These are phyloP conservation scores for Ceratocystis harringtonii DNA, from an alignment of 2,329 filamentous ascomycete genomes.

Conservation along the genomic window DNA sequence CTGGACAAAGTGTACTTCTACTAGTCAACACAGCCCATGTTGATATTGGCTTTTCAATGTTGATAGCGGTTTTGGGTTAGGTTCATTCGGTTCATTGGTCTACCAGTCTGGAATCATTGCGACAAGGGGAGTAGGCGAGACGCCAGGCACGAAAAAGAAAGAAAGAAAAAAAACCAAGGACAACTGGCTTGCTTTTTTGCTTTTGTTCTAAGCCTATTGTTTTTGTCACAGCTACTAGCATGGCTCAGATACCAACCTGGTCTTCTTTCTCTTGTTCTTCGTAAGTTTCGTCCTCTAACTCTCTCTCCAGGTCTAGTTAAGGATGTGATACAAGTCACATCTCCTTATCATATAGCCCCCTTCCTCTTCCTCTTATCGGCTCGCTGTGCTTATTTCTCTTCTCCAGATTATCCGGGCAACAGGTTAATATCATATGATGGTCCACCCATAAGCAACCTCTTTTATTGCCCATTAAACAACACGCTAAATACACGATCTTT, in stretches of 20 bases:
- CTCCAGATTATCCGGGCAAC: conserved; percentile 4
- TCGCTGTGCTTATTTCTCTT: background rate
- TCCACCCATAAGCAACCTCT: background rate
- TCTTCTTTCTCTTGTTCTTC: too few species aligned
- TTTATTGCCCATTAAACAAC: background rate
- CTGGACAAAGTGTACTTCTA: background rate
- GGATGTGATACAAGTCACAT: background rate
- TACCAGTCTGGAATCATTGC: background rate
- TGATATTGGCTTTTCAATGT: background rate
- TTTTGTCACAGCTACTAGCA: too few species aligned
- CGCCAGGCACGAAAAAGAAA: background rate
- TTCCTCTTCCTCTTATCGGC: background rate
- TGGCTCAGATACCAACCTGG: too few species aligned
- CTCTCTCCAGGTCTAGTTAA: background rate
- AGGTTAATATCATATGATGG: conserved; percentile 4
- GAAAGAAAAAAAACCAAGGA: too few species aligned
- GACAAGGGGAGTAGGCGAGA: background rate
- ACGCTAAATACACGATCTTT: background rate
- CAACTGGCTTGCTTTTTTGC: background rate
- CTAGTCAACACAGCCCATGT: background rate
- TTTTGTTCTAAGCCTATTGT: background rate
- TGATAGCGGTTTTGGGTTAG: too few species aligned
- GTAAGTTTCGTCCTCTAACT: background rate
- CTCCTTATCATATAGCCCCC: background rate
- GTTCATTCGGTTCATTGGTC: background rate